Evolutionary conservation across 306 rosid species (phyloP), one percentile per base, ranked within the genome.

Genomic region (Cicer pinnatifidum): DNA sequence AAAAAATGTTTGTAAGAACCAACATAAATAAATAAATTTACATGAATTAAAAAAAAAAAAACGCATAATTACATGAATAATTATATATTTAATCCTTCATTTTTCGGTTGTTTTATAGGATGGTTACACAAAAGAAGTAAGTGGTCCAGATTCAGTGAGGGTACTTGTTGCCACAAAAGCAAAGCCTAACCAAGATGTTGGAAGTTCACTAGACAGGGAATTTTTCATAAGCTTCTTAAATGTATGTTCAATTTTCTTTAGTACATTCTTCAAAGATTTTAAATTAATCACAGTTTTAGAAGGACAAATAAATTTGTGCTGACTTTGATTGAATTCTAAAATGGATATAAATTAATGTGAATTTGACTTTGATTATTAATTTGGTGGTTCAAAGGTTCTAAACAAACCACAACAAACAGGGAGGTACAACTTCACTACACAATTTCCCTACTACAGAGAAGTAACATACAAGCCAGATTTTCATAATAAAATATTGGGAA

Each of bases 101-200:
- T 28, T 28, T 28, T 28, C 0, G 4, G 33, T 74, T 71, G 65
- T 74, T 85, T 11, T 47, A 57, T 75, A 94, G 99, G 99, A 94
- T 81, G 99, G 99, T 39, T 88, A 87, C 73, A 94, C 99, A 28
- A 52, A 50, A 56, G 95, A 88, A 71, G 82, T 78, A 62, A 71
- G 57, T 47, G 95, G 92, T 73, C 82, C 85, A 6, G 93, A 86
- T 43, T 91, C 90, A 9, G 99, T 94, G 13, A 71, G 75, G 10
- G 91, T 91, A 68, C 96, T 94, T 48, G 99, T 94, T 83, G 97
- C 99, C 58, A 88, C 89, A 71, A 90, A 82, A 82, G 97, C 99
- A 17, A 94, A 94, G 78, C 86, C 90, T 23, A 91, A 88, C 66
- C 64, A 15, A 65, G 88, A 88, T 66, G 68, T 35, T 35, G 4